Base-by-base conservation (phyloP, 345 rosid species). In the Pistacia integerrima region DNA sequence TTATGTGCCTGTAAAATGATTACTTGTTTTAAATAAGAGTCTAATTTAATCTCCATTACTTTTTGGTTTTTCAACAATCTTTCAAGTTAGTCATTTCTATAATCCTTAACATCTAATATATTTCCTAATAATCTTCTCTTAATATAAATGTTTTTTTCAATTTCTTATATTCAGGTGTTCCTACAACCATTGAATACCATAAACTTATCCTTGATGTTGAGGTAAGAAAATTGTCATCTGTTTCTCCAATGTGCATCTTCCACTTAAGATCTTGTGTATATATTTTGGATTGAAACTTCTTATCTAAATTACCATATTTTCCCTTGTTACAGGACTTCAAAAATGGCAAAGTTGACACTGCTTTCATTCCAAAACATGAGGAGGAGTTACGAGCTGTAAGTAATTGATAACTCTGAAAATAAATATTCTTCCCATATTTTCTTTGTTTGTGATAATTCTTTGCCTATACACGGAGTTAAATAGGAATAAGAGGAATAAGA, bases 341-440 rank as follows among this genome's bases (percentile, higher is more conserved):
- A 85, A 87, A 88, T 66, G 97, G 99, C 78, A 96, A 92, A 66
- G 99, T 96, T 76, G 99, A 96, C 78, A 96, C 99, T n/a, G 94
- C 99, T 64, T 96, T 96, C 87, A 93, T 96, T 74, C 91, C 91
- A 59, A 93, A 96, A 85, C 99, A 96, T 66, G 98, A 96, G 82
- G 85, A 93, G 55, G 98, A 96, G 82, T 82, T 96, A 76, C 85
- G 80, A 60, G 99, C 83, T 83, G 99, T 96, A 83, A 82, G 82
- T 67, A 76, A 74, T 79, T 80, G 67, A 62, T 68, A 16, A 25
- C 55, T 56, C 46, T 59, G 66, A 64, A 35, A 11, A 49, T 59
- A 46, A 62, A 18, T 76, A 25, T 59, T 17, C 36, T 35, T 46
- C 7, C 51, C 33, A 11, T 25, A 20, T 61, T 8, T 61, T 59